A percentile compares a stretch with the other conserved stretches of the same genome.
Evolutionary conservation across 805 yeast species (phyloP).

Genomic region (Cyberlindnera japonica): DNA sequence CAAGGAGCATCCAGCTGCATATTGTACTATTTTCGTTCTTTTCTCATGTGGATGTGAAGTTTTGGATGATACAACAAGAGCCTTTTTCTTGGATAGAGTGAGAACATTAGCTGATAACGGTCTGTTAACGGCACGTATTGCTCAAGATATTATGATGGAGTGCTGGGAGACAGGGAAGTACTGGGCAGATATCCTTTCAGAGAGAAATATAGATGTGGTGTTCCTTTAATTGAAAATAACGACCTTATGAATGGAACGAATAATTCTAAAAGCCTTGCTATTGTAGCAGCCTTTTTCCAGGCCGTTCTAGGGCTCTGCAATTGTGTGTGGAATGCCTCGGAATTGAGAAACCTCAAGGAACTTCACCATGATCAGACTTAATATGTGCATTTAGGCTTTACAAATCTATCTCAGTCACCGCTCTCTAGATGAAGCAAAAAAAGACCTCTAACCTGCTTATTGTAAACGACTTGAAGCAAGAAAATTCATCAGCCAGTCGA

Average conservation of each 20-base stretch:
- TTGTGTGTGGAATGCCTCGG: no score
- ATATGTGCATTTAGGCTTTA: no score
- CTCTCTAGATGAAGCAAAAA: no score
- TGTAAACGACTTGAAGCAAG: no score
- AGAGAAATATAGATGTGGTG: slow-evolving; percentile 42
- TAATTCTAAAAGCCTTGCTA: neutral
- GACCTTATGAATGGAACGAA: neutral
- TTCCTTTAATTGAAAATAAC: slow-evolving; percentile 33
- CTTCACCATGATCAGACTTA: no score
- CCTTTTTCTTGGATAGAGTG: slow-evolving; percentile 37
- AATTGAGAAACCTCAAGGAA: no score
- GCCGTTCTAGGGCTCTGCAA: no score
- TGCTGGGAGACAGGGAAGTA: slow-evolving; percentile 53
- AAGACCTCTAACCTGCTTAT: no score
- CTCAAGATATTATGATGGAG: slow-evolving; percentile 38
- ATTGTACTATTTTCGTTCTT: slow-evolving; percentile 47
- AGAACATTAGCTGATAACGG: slow-evolving; percentile 36
- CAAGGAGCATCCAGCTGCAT: slow-evolving; percentile 45
- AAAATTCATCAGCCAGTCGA: no score
- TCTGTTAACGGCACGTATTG: slow-evolving; percentile 21
- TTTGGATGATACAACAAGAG: slow-evolving; percentile 31
- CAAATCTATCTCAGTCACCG: no score
- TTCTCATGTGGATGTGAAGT: slow-evolving; percentile 57
- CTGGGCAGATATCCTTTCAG: slow-evolving; percentile 48
- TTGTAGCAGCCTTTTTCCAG: no score